Evolutionary conservation across 2,329 filamentous ascomycete genomes (phyloP).

Genomic region (Monilinia polystroma): DNA sequence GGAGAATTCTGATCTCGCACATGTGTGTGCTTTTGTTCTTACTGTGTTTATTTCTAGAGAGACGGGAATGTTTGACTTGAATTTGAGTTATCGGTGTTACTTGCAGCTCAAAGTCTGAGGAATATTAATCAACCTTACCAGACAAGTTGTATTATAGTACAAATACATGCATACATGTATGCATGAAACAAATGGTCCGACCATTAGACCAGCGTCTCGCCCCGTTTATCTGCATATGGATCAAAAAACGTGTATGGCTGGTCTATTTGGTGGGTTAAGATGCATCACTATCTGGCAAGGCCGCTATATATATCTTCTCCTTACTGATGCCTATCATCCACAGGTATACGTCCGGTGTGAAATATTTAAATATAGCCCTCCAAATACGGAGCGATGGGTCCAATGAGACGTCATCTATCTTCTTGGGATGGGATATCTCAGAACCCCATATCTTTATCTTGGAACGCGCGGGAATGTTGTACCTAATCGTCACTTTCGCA

Average conservation of each 20-base stretch:
- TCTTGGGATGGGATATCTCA: not conserved
- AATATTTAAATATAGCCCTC: not conserved
- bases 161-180: not conserved
- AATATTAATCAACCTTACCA: too few relatives aligned
- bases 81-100: too few relatives aligned
- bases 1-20: too few relatives aligned
- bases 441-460: not conserved
- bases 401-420: not conserved
- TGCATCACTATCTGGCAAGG: not conserved
- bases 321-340: not conserved
- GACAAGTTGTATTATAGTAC: too few relatives aligned
- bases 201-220: not conserved
- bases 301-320: not conserved
- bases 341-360: too few relatives aligned
- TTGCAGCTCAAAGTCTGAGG: too few relatives aligned
- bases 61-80: too few relatives aligned
- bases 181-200: not conserved
- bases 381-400: not conserved
- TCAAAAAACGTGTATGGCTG: not conserved
- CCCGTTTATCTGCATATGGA: not conserved
- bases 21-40: too few relatives aligned
- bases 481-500: not conserved
- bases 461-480: not conserved
- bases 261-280: too few relatives aligned
- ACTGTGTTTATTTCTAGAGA: too few relatives aligned